These are phyloP conservation scores for Lactarius trivialis DNA, from an alignment of 768 basidiomycete species.

Conservation along the genomic window DNA sequence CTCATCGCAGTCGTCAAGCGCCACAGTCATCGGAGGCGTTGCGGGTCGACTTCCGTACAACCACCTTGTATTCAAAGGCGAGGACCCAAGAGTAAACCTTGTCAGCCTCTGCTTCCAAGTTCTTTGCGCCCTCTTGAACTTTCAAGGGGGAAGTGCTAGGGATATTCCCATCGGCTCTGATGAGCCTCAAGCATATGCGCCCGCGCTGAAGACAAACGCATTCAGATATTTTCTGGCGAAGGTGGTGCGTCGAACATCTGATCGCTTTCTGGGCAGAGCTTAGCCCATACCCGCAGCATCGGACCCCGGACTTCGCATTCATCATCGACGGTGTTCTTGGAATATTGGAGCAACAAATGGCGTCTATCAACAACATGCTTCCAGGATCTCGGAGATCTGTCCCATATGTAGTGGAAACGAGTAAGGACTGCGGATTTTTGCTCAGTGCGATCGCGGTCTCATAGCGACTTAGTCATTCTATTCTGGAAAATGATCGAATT, in stretches of 20 bases:
- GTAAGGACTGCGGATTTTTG: constrained; percentile 37
- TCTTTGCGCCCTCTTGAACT: constrained; percentile 69
- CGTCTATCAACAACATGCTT: constrained; percentile 63
- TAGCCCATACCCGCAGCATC: constrained; percentile 50
- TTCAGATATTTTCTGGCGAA: constrained; percentile 92
- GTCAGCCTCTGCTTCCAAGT: constrained; percentile 73
- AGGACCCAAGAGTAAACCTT: constrained; percentile 67
- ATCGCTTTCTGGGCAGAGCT: neutral
- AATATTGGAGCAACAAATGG: constrained; percentile 70
- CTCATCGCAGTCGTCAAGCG: constrained; percentile 42
- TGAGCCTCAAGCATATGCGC: constrained; percentile 40
- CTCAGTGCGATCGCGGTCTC: neutral
- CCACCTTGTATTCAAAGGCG: constrained; percentile 85
- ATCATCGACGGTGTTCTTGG: constrained; percentile 64
- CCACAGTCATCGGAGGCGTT: constrained; percentile 56
- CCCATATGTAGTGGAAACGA: constrained; percentile 75
- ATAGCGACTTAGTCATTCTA: constrained; percentile 49
- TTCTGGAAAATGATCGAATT: constrained; percentile 91
- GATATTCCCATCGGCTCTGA: constrained; percentile 41
- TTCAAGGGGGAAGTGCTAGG: constrained; percentile 68
- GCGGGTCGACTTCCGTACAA: constrained; percentile 83
- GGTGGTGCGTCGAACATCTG: constrained; percentile 9
- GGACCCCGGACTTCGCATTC: constrained; percentile 83
- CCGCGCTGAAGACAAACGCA: constrained; percentile 70
- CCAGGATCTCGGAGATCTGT: constrained; percentile 82